phyloP scores from a whole-genome alignment of 1,284 basidiomycete species.

The Moesziomyces sp. region DNA sequence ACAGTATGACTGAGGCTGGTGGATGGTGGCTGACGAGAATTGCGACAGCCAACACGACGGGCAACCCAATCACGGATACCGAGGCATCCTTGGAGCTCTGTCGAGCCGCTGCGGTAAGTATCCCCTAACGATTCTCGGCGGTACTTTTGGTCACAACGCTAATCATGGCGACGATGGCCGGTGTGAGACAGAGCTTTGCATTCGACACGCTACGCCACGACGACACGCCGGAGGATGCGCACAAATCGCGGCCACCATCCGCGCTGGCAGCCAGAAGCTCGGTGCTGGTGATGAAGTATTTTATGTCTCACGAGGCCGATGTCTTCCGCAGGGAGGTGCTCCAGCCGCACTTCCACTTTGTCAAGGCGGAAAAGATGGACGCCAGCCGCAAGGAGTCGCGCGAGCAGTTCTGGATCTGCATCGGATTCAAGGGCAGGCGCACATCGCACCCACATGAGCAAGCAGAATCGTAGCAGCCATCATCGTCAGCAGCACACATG shows the following conservation, averaged over 20 bases:
- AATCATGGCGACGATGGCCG: too few species aligned
- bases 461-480: too few species aligned
- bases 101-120: constrained; percentile 28
- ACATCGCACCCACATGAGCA: background rate
- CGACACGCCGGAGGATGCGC: background rate
- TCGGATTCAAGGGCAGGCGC: constrained; percentile 33
- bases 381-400: constrained; percentile 58
- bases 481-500: background rate
- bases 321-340: constrained; percentile 51
- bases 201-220: constrained; percentile 17
- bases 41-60: constrained; percentile 43
- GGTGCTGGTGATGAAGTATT: constrained; percentile 55
- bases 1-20: background rate
- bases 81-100: constrained; percentile 47
- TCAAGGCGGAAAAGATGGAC: constrained; percentile 57
- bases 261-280: constrained; percentile 21
- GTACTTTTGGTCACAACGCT: too few species aligned
- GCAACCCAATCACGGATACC: constrained; percentile 46
- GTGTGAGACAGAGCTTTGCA: constrained; percentile 20
- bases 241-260: constrained; percentile 2
- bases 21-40: background rate
- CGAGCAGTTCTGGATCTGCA: constrained; percentile 62
- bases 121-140: background rate
- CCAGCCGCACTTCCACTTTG: constrained; percentile 45
- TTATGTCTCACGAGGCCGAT: constrained; percentile 55